Conservation (phyloP, 192 early-diverging fungal species). For the Backusella sp. region DNA sequence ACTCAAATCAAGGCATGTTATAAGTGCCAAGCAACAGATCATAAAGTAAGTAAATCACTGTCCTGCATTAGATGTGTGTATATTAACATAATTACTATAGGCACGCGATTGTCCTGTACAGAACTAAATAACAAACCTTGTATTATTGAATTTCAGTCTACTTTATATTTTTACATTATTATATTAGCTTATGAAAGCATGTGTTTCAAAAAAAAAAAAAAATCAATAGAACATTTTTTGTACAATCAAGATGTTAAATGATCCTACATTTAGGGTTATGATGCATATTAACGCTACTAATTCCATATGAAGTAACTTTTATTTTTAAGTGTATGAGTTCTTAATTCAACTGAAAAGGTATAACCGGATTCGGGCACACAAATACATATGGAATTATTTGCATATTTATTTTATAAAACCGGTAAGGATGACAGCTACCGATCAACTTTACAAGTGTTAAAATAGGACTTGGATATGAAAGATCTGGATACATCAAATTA, state of each 20-base stretch:
- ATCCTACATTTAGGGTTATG: too few relatives aligned
- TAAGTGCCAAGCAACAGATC: conserved; percentile 49
- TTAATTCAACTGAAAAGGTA: too few relatives aligned
- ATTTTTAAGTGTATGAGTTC: too few relatives aligned
- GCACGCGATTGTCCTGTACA: conserved; percentile 3
- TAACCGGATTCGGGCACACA: too few relatives aligned
- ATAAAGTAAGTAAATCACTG: conserved; percentile 23
- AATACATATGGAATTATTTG: too few relatives aligned
- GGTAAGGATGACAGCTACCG: too few relatives aligned
- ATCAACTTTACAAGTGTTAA: too few relatives aligned
- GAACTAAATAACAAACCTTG: background rate
- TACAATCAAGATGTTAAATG: background rate
- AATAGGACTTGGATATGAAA: too few relatives aligned
- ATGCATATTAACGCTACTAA: too few relatives aligned
- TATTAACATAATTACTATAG: background rate
- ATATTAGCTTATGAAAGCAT: background rate
- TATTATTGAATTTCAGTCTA: background rate
- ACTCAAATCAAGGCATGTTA: conserved; percentile 40
- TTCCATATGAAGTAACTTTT: too few relatives aligned
- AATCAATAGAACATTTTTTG: background rate
- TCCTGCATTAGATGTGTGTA: background rate
- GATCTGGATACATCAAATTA: too few relatives aligned
- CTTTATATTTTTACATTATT: background rate
- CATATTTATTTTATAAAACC: too few relatives aligned
- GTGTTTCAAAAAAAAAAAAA: background rate